phyloP scores from a whole-genome alignment of 2,329 filamentous ascomycete species.

The Apiospora pterosperma region DNA sequence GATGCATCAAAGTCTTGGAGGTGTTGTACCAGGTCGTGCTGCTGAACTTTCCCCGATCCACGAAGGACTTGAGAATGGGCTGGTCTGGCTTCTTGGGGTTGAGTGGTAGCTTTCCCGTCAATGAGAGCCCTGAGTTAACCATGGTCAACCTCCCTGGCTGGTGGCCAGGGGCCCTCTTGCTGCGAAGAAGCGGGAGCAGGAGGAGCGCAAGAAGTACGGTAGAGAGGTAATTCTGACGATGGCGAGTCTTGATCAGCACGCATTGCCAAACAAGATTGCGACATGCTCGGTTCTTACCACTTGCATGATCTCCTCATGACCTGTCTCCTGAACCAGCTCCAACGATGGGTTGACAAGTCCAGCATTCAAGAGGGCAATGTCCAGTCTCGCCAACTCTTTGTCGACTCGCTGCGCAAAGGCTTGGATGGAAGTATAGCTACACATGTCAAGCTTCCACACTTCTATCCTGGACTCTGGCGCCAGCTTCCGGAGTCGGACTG shows the following conservation, averaged over 20 bases:
- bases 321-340: conserved; percentile 15
- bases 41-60: conserved; percentile 4
- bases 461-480: conserved; percentile 24
- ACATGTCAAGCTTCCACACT: conserved; percentile 41
- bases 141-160: conserved; percentile 13
- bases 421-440: conserved; percentile 33
- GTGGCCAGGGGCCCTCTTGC: neutral
- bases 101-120: neutral
- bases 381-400: conserved; percentile 28
- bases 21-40: conserved; percentile 13
- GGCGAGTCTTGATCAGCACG: too few relatives aligned
- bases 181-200: conserved; percentile 36
- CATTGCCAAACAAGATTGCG: too few relatives aligned
- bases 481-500: conserved; percentile 14
- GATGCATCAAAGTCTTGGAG: conserved; percentile 27
- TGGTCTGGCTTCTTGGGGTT: conserved; percentile 11
- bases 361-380: conserved; percentile 34
- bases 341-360: conserved; percentile 19
- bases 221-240: conserved; percentile 51
- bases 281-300: too few relatives aligned
- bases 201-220: conserved; percentile 45
- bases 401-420: conserved; percentile 30
- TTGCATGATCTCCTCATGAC: conserved; percentile 42
- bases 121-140: conserved; percentile 17
- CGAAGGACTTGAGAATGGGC: neutral